Evolutionary conservation across 2,329 filamentous ascomycete genomes (phyloP).

Genomic region (Xylariaceae sp.): DNA sequence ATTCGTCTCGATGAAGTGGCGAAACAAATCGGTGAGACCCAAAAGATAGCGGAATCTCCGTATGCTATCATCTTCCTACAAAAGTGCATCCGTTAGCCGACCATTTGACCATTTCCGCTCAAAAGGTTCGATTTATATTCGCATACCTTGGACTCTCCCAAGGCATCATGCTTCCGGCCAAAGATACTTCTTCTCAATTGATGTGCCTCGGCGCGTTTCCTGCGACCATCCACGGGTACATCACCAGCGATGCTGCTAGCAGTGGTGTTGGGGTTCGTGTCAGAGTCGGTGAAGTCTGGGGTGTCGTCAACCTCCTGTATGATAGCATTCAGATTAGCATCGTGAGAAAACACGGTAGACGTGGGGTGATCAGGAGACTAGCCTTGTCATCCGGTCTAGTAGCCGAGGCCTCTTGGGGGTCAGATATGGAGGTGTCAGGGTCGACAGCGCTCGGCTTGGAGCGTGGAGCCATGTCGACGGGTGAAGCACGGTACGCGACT

Average conservation of each 20-base stretch:
- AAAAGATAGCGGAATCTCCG: constrained; percentile 91
- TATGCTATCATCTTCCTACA: constrained; percentile 83
- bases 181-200: constrained; percentile 88
- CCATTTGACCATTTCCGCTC: background rate
- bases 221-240: constrained; percentile 69
- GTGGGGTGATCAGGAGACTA: constrained; percentile 20
- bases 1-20: constrained; percentile 97
- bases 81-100: constrained; percentile 33
- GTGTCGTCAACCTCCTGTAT: constrained; percentile 58
- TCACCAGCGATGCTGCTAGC: constrained; percentile 86
- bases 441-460: constrained; percentile 50
- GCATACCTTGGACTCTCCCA: constrained; percentile 85
- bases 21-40: constrained; percentile 92
- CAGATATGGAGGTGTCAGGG: constrained; percentile 59
- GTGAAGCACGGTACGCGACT: constrained; percentile 51
- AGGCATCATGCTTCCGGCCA: constrained; percentile 86
- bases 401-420: constrained; percentile 46
- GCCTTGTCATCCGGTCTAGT: constrained; percentile 46
- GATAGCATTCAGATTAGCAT: constrained; percentile 10
- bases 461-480: constrained; percentile 47
- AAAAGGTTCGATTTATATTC: background rate
- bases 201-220: constrained; percentile 78
- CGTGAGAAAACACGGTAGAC: background rate
- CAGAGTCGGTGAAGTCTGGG: constrained; percentile 61
- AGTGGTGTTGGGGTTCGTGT: constrained; percentile 62